Percentiles rank a stretch among this genome's conserved stretches.
phyloP scores from a whole-genome alignment of 352 stramenopile genomes.

The Pythium folliculosum region DNA sequence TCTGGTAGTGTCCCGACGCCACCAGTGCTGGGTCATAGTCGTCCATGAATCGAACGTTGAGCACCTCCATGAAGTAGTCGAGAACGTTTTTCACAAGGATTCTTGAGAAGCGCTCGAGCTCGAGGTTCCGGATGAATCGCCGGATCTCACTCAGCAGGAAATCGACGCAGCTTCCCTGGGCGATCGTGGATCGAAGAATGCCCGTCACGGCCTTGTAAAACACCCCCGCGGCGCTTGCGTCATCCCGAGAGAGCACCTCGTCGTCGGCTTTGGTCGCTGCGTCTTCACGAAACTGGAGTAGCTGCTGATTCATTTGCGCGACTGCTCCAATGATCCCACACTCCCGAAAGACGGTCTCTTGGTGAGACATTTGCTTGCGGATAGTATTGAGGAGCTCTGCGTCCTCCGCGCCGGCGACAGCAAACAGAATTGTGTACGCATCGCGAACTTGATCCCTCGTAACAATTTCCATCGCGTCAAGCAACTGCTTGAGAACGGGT shows the following conservation, averaged over 20 bases:
- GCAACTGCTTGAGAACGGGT: slow-evolving; percentile 51
- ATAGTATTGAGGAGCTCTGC: slow-evolving; percentile 53
- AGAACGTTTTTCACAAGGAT: slow-evolving; percentile 41
- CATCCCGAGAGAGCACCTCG: neutral
- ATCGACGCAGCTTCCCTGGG: slow-evolving; percentile 34
- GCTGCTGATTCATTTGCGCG: slow-evolving; percentile 35
- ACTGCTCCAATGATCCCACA: slow-evolving; percentile 55
- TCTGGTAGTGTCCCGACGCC: slow-evolving; percentile 34
- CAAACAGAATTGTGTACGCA: slow-evolving; percentile 59
- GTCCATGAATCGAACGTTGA: slow-evolving; percentile 47
- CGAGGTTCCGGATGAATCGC: slow-evolving; percentile 29
- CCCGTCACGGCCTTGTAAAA: slow-evolving; percentile 34
- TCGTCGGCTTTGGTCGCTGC: neutral
- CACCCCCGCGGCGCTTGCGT: slow-evolving; percentile 16
- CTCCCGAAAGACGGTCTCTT: slow-evolving; percentile 49
- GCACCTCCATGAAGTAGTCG: slow-evolving; percentile 47
- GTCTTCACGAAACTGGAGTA: slow-evolving; percentile 34
- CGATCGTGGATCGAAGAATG: slow-evolving; percentile 34
- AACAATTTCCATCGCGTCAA: slow-evolving; percentile 53
- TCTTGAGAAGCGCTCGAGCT: slow-evolving; percentile 28
- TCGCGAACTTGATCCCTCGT: slow-evolving; percentile 39
- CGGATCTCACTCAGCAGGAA: slow-evolving; percentile 53
- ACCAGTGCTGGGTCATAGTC: slow-evolving; percentile 35
- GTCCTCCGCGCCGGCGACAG: slow-evolving; percentile 46
- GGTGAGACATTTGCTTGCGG: slow-evolving; percentile 56